A percentile compares a stretch with the other conserved stretches of the same genome.
Evolutionary conservation across 169 alveolate genomes (phyloP).

Genomic region (Cryptosporidium muris): DNA sequence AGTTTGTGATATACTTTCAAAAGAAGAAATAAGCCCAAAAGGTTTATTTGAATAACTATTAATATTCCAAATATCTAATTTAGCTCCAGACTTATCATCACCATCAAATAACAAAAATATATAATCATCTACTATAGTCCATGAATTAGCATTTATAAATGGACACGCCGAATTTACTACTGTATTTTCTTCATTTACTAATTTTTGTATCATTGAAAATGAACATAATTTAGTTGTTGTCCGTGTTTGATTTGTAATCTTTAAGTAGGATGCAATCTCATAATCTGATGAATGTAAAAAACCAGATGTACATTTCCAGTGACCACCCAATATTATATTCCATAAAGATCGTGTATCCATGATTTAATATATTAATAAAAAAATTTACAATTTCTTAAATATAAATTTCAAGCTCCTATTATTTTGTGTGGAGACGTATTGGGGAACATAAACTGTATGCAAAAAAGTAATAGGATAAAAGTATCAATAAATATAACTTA

Average conservation of each 20-base stretch:
- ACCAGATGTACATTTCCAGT: conserved; percentile 16
- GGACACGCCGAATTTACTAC: no score
- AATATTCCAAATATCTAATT: conserved; percentile 16
- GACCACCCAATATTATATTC: conserved; percentile 13
- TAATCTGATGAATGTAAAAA: neutral
- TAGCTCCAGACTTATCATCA: neutral
- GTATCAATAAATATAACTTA: no score
- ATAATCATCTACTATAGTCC: no score
- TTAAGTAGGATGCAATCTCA: conserved; percentile 22
- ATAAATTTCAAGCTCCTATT: no score
- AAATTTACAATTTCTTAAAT: no score
- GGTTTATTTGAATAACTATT: conserved; percentile 15
- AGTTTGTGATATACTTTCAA: neutral
- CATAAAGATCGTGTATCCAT: conserved; percentile 22
- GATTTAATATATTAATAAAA: neutral
- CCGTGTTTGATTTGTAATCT: conserved; percentile 8
- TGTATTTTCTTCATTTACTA: no score
- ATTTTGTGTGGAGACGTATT: no score
- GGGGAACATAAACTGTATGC: no score
- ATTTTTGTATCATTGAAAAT: no score
- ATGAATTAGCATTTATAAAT: no score
- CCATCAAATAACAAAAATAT: no score
- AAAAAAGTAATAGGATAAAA: no score
- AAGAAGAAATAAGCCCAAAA: conserved; percentile 26
- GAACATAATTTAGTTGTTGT: neutral